Conservation (phyloP, 257 asterid genomes). For the Paulownia fortunei region DNA sequence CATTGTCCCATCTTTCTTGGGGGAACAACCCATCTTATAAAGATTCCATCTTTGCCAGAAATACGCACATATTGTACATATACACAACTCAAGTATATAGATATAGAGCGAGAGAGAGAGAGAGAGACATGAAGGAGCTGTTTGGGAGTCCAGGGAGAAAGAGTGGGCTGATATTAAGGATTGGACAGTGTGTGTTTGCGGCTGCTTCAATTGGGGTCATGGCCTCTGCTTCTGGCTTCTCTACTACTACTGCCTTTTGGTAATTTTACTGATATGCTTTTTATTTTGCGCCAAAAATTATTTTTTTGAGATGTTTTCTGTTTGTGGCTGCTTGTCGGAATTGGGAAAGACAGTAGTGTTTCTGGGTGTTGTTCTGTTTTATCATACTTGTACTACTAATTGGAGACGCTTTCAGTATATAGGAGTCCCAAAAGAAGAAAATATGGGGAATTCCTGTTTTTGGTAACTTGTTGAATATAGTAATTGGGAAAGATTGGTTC, state of each 20-base stretch:
- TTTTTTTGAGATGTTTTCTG: neutral
- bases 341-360: constrained; percentile 15
- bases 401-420: constrained; percentile 7
- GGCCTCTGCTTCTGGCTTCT: constrained; percentile 90
- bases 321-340: constrained; percentile 28
- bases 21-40: constrained; percentile 35
- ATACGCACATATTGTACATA: constrained; percentile 22
- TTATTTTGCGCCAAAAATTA: neutral
- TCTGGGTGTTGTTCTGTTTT: constrained; percentile 11
- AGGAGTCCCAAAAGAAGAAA: constrained; percentile 26
- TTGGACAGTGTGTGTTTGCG: constrained; percentile 67
- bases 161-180: constrained; percentile 74
- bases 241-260: constrained; percentile 86
- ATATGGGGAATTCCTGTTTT: constrained; percentile 22
- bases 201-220: constrained; percentile 70
- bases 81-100: neutral
- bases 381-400: constrained; percentile 2
- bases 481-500: constrained; percentile 1
- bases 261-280: constrained; percentile 19
- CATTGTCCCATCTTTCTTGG: constrained; percentile 31
- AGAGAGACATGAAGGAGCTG: constrained; percentile 68
- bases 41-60: constrained; percentile 49
- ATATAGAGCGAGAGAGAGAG: constrained; percentile 14
- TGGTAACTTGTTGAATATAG: constrained; percentile 18
- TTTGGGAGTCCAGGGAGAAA: constrained; percentile 88